phyloP scores from a whole-genome alignment of 805 yeast species.

The Jamesozyma lodderae region DNA sequence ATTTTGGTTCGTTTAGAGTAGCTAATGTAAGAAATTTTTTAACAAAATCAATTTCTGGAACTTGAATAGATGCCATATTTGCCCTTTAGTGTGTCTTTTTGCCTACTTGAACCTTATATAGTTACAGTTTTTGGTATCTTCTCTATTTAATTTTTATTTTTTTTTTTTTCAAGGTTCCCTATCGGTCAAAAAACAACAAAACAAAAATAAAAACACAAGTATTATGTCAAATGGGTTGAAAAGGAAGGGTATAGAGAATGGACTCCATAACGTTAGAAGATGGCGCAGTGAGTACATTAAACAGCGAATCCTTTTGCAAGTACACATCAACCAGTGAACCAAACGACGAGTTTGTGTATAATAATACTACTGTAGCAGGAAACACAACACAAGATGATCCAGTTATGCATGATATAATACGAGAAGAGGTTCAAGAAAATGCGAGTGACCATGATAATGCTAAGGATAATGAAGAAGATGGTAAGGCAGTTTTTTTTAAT shows the following conservation, averaged over 20 bases:
- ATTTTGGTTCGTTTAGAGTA: constrained; percentile 33
- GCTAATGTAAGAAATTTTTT: constrained; percentile 42
- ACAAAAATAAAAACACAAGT: no score
- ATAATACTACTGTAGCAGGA: background rate
- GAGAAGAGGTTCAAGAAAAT: background rate
- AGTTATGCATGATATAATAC: background rate
- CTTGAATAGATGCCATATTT: constrained; percentile 3
- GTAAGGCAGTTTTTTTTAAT: constrained; percentile 41
- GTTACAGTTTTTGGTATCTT: no score
- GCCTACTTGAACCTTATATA: background rate
- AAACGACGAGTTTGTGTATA: background rate
- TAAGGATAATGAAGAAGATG: constrained; percentile 1
- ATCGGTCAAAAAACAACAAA: no score
- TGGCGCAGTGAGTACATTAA: background rate
- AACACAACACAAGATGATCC: background rate
- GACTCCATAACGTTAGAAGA: background rate
- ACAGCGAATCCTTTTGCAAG: background rate
- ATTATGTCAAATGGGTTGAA: no score
- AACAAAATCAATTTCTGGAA: constrained; percentile 39
- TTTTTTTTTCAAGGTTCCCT: no score
- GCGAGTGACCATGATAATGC: background rate
- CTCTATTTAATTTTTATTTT: no score
- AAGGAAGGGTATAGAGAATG: no score
- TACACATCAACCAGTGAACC: background rate
- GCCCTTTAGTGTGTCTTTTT: background rate